Base-by-base conservation (phyloP, 306 rosid species). In the Vigna nakashimae region DNA sequence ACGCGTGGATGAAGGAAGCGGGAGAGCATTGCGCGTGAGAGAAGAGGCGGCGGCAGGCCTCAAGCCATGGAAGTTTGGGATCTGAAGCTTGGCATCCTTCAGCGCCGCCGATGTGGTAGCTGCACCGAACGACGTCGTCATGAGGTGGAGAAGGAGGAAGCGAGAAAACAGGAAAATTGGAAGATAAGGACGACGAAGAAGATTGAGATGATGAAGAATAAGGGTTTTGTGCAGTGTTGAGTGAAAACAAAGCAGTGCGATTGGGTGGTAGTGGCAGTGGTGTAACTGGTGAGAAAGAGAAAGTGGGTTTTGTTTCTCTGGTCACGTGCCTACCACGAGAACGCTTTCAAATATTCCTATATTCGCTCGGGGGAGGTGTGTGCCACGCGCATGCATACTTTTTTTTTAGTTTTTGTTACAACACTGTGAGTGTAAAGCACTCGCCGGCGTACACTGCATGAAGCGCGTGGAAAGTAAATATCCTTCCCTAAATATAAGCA, bases 71-170 rank as follows among this genome's bases (percentile, higher is more conserved):
- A 86, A 92, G 80, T 55, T 79, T 2, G 87, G 98, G 88, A 92
- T 82, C 91, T 87, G 94, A 76, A 80, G 13, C 65, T 87, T 82
- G 0, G 83, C 83, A 52, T 92, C 94, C 70, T 82, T 82, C 24
- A 89, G 80, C 40, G 88, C 63, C 72, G 85, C 83, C 12, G 88
- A 42, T 82, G 51, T 82, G 5, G 94, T 65, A 63, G 91, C 74
- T 68, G 87, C 92, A 56, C 84, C 89, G 34, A 92, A 86, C 85
- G 96, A 68, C 86, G 91, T 68, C 91, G 98, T 83, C 86, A 91
- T 89, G 73, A 17, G 62, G 8, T 50, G 71, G 11, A 42, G 12
- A 16, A 82, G 78, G 66, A 11, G 48, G 14, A 43, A 43, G 14
- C 13, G 0, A 43, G 14, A 13, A 43, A 43, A 43, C 4, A 30